Evolutionary conservation across 202 grass and related monocot species (phyloP), one percentile per base, ranked within the genome.

Genomic region (Saccharum hybrid): DNA sequence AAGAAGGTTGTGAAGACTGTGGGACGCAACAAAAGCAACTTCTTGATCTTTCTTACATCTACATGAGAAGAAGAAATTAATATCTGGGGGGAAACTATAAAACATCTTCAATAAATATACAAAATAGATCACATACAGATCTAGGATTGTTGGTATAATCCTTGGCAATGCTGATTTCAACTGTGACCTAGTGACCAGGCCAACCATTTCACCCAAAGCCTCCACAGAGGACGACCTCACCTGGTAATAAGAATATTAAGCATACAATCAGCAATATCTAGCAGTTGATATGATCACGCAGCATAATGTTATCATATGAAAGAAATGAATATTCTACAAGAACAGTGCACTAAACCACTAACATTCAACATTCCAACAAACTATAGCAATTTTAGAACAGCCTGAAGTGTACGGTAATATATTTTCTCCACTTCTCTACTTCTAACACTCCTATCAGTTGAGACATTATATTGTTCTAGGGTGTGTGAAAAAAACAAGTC

Each of bases 121-220:
- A 48, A 85, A 84, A 63, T 81, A 85, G 37, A 75, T 84, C 59
- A 80, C 90, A 87, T 90, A 98, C 95, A 98, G 87, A 82, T 98
- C 90, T 81, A 98, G 85, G 71, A 98, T 94, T 81, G 95, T 90
- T 72, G 92, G 92, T 72, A 94, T 91, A 74, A 98, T 94, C 71
- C 92, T 93, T 68, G 95, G 90, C 73, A 98, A 79, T 85, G 88
- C 90, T 78, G 90, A 92, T 88, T 95, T 98, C 78, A 98, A 86
- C 65, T 94, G 95, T 83, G 95, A 85, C 45, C 92, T 94, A 80
- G 95, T 98, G 82, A 98, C 80, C 69, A 98, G 70, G 81, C 92
- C 95, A 80, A 98, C 92, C 95, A 98, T 98, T 91, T 98, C 92
- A 78, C 95, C 95, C 82, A 98, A 91, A 76, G 92, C 95, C 80